phyloP scores from a whole-genome alignment of 2,329 filamentous ascomycete genomes.

The Blastomyces silverae region DNA sequence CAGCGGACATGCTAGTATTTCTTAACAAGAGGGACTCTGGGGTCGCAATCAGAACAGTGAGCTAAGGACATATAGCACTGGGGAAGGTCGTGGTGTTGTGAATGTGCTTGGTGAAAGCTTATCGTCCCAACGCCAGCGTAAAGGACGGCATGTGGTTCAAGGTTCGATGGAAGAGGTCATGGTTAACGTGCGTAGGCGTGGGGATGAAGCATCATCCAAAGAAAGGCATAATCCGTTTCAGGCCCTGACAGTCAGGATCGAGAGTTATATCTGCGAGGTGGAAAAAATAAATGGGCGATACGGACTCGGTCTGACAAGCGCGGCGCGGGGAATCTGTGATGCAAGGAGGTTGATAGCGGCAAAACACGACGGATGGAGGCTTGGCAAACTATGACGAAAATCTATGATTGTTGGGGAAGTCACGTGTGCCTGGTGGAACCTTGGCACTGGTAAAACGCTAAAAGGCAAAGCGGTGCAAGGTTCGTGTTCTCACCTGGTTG shows the following conservation, averaged over 20 bases:
- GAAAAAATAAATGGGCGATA: background rate
- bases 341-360: background rate
- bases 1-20: background rate
- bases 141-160: background rate
- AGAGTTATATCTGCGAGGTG: background rate
- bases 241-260: background rate
- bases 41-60: background rate
- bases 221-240: background rate
- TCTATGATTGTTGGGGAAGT: background rate
- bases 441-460: too few species aligned
- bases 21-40: background rate
- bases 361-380: background rate
- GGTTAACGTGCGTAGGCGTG: background rate
- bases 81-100: background rate
- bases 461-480: too few species aligned
- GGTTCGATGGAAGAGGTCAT: constrained; percentile 1
- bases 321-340: too few species aligned
- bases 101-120: background rate
- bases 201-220: background rate
- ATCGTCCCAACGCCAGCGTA: constrained; percentile 9
- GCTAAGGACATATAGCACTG: background rate
- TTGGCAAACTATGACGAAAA: background rate
- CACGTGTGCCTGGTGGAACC: background rate
- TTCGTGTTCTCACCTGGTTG: too few species aligned
- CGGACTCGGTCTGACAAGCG: too few species aligned